Evolutionary conservation across 164 flowering plant genomes (phyloP).

Genomic region (Aristolochia contorta): DNA sequence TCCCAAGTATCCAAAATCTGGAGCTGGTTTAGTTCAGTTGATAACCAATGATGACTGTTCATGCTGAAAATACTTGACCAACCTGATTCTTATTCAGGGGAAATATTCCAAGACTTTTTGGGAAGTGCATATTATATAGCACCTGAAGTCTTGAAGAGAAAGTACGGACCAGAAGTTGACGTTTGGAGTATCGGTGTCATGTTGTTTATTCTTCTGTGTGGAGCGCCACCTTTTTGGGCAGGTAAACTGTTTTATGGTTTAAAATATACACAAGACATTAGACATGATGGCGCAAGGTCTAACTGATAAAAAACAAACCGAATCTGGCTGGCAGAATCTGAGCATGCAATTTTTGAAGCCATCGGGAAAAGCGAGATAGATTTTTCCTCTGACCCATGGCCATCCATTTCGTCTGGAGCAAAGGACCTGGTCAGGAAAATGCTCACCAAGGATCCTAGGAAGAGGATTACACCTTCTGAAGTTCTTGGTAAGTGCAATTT

Average conservation of each 20-base stretch:
- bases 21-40: background rate
- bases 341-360: constrained; percentile 81
- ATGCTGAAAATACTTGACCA: background rate
- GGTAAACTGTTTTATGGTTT: constrained; percentile 25
- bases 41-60: background rate
- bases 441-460: constrained; percentile 73
- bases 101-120: constrained; percentile 59
- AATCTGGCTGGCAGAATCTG: constrained; percentile 45
- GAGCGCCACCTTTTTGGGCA: constrained; percentile 92
- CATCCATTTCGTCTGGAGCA: constrained; percentile 65
- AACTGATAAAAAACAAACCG: background rate
- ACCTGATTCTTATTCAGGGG: constrained; percentile 31
- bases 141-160: constrained; percentile 78
- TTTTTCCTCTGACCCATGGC: constrained; percentile 85
- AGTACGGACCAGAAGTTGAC: constrained; percentile 78
- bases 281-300: background rate
- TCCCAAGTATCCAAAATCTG: background rate
- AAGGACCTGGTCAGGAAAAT: constrained; percentile 82
- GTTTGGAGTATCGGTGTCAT: constrained; percentile 86
- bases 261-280: background rate
- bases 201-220: constrained; percentile 64
- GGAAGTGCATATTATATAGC: constrained; percentile 90
- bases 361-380: constrained; percentile 66
- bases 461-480: constrained; percentile 69
- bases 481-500: constrained; percentile 56